Conservation (phyloP, 2,329 filamentous ascomycete genomes). For the Scedosporium minutisporum region DNA sequence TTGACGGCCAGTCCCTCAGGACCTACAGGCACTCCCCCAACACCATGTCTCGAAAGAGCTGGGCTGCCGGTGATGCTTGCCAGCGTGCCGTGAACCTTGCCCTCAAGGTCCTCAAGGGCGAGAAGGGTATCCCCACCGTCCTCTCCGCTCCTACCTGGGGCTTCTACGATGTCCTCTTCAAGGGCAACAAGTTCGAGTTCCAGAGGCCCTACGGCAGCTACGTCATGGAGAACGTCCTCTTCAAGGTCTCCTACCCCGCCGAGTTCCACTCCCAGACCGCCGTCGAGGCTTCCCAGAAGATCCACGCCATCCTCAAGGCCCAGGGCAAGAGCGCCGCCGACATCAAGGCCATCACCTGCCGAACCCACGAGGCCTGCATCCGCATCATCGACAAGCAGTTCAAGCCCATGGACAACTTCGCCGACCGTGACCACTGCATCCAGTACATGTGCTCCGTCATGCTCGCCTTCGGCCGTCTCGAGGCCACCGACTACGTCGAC, state of each 20-base stretch:
- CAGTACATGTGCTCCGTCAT: slow-evolving; percentile 99
- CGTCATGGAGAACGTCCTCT: slow-evolving; percentile 99
- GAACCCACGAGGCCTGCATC: slow-evolving; percentile 96
- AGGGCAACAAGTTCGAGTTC: slow-evolving; percentile 92
- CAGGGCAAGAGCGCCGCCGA: slow-evolving; percentile 87
- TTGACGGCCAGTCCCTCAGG: slow-evolving; percentile 88
- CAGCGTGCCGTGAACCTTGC: slow-evolving; percentile 88
- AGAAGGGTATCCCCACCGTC: slow-evolving; percentile 83
- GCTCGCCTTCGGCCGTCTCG: slow-evolving; percentile 89
- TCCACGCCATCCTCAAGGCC: slow-evolving; percentile 72
- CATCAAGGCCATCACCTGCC: slow-evolving; percentile 86
- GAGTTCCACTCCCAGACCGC: slow-evolving; percentile 99
- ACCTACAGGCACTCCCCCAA: slow-evolving; percentile 97
- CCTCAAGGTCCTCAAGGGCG: slow-evolving; percentile 84
- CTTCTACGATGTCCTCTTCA: slow-evolving; percentile 97
- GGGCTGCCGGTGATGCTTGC: slow-evolving; percentile 97
- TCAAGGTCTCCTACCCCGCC: slow-evolving; percentile 98
- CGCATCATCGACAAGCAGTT: slow-evolving; percentile 99
- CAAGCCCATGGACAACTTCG: slow-evolving; percentile 99
- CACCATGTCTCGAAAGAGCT: slow-evolving; percentile 99
- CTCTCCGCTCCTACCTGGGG: slow-evolving; percentile 91
- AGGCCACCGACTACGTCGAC: slow-evolving; percentile 88
- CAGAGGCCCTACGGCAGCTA: slow-evolving; percentile 95
- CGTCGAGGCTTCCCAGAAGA: slow-evolving; percentile 84
- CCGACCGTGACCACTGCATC: slow-evolving; percentile 98